Evolutionary conservation across 2,329 filamentous ascomycete species (phyloP), one percentile per base, ranked within the genome.

Genomic region (Thelonectria blattea): DNA sequence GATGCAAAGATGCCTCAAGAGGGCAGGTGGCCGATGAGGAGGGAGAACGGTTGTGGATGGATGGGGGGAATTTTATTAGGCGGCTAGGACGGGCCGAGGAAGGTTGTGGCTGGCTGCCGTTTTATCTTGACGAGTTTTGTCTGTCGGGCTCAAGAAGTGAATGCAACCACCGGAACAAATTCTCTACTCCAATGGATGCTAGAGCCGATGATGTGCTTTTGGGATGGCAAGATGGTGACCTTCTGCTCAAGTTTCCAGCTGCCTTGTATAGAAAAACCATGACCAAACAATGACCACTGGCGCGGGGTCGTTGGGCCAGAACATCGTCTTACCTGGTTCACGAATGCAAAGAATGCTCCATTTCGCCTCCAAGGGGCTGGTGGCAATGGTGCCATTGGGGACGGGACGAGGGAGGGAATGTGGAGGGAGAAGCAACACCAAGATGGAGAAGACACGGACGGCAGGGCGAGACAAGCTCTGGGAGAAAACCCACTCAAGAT

Each of bases 41-140:
- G 51, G 46, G 51, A 22, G 22, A 34, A 45, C 17, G 30, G 24
- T 37, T 39, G 17, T 45, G 11, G 22, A 47, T 20, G 12, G 18
- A 45, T 50, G 46, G 46, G 37, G 17, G 22, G 45, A 24, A 27
- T 60, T 8, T 45, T 51, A n/a, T 27, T 43, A n/a, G 57, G 51
- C 50, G 49, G 43, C 42, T 43, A 34, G 52, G 55, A 60, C 32
- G 47, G 45, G 51, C 46, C 46, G 52, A 37, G 24, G 24, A 56
- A 56, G 20, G 18, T 18, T 10, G 18, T 20, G 10, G 30, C 30
- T n/a, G 4, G 8, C 22, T 17, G 15, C 2, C 41, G 9, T 27
- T 30, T 30, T 2, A 6, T 2, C 3, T 24, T 24, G 22, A 24
- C 22, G 6, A 24, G 22, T 24, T 30, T 4, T 2, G 27, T 24